These are phyloP conservation scores for Singerocomus inundabilis DNA, from an alignment of 1,284 basidiomycete genomes.

Conservation along the genomic window DNA sequence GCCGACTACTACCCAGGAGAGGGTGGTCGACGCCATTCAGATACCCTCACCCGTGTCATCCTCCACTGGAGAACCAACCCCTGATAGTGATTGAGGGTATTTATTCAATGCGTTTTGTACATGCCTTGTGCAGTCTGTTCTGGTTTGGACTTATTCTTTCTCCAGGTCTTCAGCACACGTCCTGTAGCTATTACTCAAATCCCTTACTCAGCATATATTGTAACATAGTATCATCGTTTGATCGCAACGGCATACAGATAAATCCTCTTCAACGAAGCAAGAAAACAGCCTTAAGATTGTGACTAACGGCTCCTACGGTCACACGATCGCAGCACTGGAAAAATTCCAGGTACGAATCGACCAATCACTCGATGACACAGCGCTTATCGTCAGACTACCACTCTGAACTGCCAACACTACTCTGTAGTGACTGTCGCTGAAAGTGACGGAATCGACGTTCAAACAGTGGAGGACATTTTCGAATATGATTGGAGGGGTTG, in stretches of 20 bases:
- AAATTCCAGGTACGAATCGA: not conserved
- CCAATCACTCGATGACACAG: slow-evolving; percentile 48
- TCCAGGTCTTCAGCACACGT: slow-evolving; percentile 10
- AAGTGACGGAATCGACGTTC: not conserved
- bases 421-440: slow-evolving; percentile 15
- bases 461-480: slow-evolving; percentile 3
- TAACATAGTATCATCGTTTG: slow-evolving; percentile 15
- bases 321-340: not conserved
- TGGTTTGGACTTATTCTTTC: not conserved
- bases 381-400: slow-evolving; percentile 36
- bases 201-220: slow-evolving; percentile 7
- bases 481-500: not conserved
- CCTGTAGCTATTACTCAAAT: slow-evolving; percentile 21
- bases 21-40: slow-evolving; percentile 55
- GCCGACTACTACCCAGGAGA: slow-evolving; percentile 58
- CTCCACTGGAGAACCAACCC: slow-evolving; percentile 30
- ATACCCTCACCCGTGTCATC: slow-evolving; percentile 41
- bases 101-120: not conserved
- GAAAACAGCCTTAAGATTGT: not conserved
- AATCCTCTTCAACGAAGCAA: not conserved
- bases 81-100: slow-evolving; percentile 27
- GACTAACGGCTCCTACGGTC: not conserved
- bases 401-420: slow-evolving; percentile 14
- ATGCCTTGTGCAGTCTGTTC: not conserved
- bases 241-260: not conserved